Evolutionary conservation across 2,329 filamentous ascomycete genomes (phyloP), one percentile per base, ranked within the genome.

Genomic region (Hansfordia pulvinata): DNA sequence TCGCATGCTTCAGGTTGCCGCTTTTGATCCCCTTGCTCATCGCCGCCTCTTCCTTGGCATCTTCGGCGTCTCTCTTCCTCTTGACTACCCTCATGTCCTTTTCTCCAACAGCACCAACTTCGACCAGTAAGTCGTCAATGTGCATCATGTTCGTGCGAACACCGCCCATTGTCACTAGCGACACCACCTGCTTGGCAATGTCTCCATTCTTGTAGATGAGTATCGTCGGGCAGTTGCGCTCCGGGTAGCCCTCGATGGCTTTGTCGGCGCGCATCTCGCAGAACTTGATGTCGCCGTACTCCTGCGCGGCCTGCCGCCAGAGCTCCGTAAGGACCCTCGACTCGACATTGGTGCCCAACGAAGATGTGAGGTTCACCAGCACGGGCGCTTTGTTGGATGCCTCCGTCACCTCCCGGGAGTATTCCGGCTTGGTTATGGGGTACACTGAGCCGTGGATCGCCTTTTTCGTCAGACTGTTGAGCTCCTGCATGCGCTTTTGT

Each of bases 241-340:
- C 90, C 2, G 90, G 90, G 52, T 98, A 98, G 20, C 84, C 84
- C 50, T 96, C 90, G 40, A 98, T 94, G 31, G 90, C 93, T 57
- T 94, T 73, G 46, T 84, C 76, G 6, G 77, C 90, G 40, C 77
- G 71, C 40, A 98, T 96, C 57, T 96, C 83, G 51, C 88, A 96
- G 54, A 98, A 98, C 56, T 98, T 98, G 51, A 98, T 62, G 37
- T 98, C 88, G 12, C 85, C 84, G 46, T 85, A 98, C 44, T 88
- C 84, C 32, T 55, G 58, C 1, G 90, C 88, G 20, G 90, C 67
- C 44, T 85, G 74, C 19, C 77, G 66, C 86, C 88, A 98, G 12
- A 94, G 62, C 46, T 93, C 80, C 1, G 76, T 75, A 40, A 96
- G 56, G 4, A 94, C 62, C 32, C 80, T 69, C 4, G 85, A 93